Percentiles rank a stretch among this genome's conserved stretches.
Evolutionary conservation across 1,284 basidiomycete genomes (phyloP).

Genomic region (Agaricales sp.): DNA sequence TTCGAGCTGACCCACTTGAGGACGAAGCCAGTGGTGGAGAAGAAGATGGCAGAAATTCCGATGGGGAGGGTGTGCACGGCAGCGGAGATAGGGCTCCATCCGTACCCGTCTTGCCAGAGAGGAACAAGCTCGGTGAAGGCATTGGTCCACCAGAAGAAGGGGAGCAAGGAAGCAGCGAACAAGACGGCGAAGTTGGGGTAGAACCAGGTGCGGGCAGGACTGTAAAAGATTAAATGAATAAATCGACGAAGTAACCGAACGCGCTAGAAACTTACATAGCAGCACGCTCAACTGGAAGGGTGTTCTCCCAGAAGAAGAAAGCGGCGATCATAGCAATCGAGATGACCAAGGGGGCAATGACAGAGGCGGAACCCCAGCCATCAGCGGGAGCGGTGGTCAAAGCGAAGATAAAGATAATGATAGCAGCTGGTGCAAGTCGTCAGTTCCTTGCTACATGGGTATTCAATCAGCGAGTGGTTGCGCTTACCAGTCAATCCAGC

Average conservation of each 20-base stretch:
- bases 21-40: constrained; percentile 28
- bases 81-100: constrained; percentile 26
- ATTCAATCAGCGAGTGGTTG: neutral
- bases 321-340: constrained; percentile 25
- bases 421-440: constrained; percentile 13
- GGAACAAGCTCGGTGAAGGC: constrained; percentile 26
- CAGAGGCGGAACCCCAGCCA: constrained; percentile 31
- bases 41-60: constrained; percentile 25
- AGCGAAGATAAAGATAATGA: constrained; percentile 37
- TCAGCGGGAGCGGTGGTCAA: constrained; percentile 33
- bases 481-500: constrained; percentile 27
- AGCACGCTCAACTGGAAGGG: constrained; percentile 24
- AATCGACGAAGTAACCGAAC: too few relatives aligned
- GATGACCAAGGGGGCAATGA: constrained; percentile 32
- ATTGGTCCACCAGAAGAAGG: constrained; percentile 33
- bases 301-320: constrained; percentile 33
- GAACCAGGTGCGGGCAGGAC: constrained; percentile 30
- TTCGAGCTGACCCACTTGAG: constrained; percentile 28
- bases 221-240: constrained; percentile 8
- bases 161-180: constrained; percentile 26
- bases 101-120: constrained; percentile 28
- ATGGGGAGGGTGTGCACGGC: constrained; percentile 34
- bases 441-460: neutral
- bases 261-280: constrained; percentile 27
- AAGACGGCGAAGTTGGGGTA: constrained; percentile 30